Conservation (phyloP, 257 asterid species). For the Plantago elongata region DNA sequence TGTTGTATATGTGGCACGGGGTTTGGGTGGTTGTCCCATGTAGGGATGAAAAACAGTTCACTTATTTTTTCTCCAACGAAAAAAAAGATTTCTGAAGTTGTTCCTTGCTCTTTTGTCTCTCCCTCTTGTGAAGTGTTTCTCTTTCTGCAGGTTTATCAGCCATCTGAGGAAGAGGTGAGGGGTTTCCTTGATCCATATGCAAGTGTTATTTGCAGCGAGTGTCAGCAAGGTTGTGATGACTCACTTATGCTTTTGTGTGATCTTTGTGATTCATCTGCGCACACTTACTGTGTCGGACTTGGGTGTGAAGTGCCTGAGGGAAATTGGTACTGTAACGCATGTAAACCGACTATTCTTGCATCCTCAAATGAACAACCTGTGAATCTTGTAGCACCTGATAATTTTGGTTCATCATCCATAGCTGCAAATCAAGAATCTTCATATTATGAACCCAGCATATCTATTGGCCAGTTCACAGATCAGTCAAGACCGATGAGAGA, state of each 20-base stretch:
- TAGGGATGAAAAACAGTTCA: too few relatives aligned
- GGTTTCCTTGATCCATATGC: constrained; percentile 76
- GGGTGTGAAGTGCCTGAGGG: constrained; percentile 93
- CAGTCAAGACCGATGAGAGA: constrained; percentile 40
- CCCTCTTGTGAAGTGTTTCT: neutral
- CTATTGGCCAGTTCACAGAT: constrained; percentile 39
- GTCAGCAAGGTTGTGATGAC: constrained; percentile 81
- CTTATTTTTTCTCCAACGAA: too few relatives aligned
- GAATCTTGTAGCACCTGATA: constrained; percentile 30
- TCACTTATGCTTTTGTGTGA: constrained; percentile 86
- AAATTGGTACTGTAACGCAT: constrained; percentile 90
- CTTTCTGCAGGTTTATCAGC: constrained; percentile 73
- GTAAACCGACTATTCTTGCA: constrained; percentile 66
- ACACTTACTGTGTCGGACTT: constrained; percentile 82
- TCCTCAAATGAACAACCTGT: constrained; percentile 39
- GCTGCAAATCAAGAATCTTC: constrained; percentile 50
- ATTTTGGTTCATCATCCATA: constrained; percentile 51
- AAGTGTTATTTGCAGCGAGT: constrained; percentile 66
- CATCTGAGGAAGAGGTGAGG: constrained; percentile 91
- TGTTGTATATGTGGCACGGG: too few relatives aligned
- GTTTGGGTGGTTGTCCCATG: too few relatives aligned
- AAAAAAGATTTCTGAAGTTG: too few relatives aligned
- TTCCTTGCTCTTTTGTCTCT: too few relatives aligned
- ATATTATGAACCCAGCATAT: constrained; percentile 74
- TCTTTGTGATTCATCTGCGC: constrained; percentile 87